These are phyloP conservation scores for Lophium mytilinum DNA, from an alignment of 495 filamentous ascomycete species.

Conservation along the genomic window DNA sequence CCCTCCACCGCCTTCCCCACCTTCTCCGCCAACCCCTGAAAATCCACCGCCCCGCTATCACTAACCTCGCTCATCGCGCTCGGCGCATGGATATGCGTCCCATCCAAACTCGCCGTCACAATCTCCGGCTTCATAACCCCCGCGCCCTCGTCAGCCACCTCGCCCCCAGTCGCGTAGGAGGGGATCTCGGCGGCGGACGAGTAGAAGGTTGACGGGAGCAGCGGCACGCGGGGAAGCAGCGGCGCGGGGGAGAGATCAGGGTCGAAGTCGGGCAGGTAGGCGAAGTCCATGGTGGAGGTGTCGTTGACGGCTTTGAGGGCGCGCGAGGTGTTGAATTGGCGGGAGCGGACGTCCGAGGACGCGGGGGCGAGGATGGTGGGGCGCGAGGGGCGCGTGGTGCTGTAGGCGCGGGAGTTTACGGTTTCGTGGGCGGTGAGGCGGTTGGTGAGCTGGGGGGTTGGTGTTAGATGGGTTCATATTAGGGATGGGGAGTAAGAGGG, in stretches of 20 bases:
- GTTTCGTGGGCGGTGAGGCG: slow-evolving; percentile 48
- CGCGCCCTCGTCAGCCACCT: slow-evolving; percentile 3
- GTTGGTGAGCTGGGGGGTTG: slow-evolving; percentile 39
- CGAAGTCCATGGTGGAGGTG: slow-evolving; percentile 55
- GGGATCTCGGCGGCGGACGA: not conserved
- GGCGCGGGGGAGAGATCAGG: slow-evolving; percentile 33
- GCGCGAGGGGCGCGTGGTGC: slow-evolving; percentile 40
- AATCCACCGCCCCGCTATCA: slow-evolving; percentile 52
- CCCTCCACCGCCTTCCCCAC: slow-evolving; percentile 35
- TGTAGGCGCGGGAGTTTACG: slow-evolving; percentile 46
- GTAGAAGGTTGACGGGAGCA: slow-evolving; percentile 41
- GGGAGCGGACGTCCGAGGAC: slow-evolving; percentile 31
- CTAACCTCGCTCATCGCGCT: slow-evolving; percentile 49
- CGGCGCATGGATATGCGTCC: slow-evolving; percentile 46
- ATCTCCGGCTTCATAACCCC: slow-evolving; percentile 50
- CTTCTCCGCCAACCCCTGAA: slow-evolving; percentile 47
- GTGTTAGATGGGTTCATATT: slow-evolving; percentile 35
- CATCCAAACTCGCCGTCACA: slow-evolving; percentile 45
- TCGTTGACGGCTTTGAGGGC: slow-evolving; percentile 48
- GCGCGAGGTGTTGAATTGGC: slow-evolving; percentile 54
- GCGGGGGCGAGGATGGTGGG: slow-evolving; percentile 19
- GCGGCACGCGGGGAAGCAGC: slow-evolving; percentile 39
- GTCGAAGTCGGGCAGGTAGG: slow-evolving; percentile 49
- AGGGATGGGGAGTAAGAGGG: slow-evolving; percentile 32
- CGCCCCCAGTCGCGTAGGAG: slow-evolving; percentile 21